Evolutionary conservation across 2,329 filamentous ascomycete genomes (phyloP).

Genomic region (Seiridium unicorne): DNA sequence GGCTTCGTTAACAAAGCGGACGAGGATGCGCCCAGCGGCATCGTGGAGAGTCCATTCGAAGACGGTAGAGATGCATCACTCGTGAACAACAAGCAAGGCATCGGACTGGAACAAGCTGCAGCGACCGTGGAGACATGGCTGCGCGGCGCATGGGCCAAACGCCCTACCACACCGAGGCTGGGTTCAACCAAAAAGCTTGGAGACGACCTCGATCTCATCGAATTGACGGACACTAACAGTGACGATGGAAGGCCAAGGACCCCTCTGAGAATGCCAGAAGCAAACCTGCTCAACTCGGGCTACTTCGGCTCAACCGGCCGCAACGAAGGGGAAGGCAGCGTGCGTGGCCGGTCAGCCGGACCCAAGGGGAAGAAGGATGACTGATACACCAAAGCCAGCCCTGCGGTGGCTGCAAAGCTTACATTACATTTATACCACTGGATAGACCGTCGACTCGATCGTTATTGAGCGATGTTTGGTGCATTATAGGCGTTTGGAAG

Average conservation of each 20-base stretch:
- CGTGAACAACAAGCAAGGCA: conserved; percentile 44
- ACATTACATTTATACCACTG: background rate
- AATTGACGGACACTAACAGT: conserved; percentile 62
- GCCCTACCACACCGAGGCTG: conserved; percentile 50
- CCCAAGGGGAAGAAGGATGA: conserved; percentile 49
- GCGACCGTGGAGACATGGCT: conserved; percentile 90
- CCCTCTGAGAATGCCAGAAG: conserved; percentile 15
- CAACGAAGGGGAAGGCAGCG: conserved; percentile 33
- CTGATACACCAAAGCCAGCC: conserved; percentile 17
- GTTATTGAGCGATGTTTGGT: background rate
- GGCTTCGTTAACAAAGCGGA: conserved; percentile 42
- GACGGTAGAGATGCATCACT: conserved; percentile 40
- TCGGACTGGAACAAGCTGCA: conserved; percentile 75
- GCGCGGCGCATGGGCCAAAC: conserved; percentile 72
- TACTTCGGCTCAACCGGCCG: conserved; percentile 35
- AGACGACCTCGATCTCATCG: conserved; percentile 65
- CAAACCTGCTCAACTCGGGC: conserved; percentile 29
- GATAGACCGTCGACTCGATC: background rate
- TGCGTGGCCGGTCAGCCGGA: conserved; percentile 35
- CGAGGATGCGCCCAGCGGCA: conserved; percentile 27
- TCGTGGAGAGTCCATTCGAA: conserved; percentile 52
- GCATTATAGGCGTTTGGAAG: background rate
- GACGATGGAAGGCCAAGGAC: conserved; percentile 45
- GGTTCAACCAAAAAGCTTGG: conserved; percentile 37
- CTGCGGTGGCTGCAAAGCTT: background rate